Evolutionary conservation across 768 basidiomycete species (phyloP), one percentile per base, ranked within the genome.

Genomic region (Termitomyces sp.): DNA sequence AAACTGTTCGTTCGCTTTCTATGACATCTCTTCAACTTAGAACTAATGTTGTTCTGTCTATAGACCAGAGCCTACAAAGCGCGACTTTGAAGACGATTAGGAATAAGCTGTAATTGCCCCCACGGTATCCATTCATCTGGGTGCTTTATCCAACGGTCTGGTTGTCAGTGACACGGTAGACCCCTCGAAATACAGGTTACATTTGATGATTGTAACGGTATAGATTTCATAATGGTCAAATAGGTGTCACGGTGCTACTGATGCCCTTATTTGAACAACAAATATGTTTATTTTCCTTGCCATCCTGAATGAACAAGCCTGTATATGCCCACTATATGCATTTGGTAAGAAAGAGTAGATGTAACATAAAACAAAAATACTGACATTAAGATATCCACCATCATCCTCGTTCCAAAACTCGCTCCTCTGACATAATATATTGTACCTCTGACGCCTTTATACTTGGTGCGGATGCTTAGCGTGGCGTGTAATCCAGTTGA

Each of bases 1-100:
- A 49, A 97, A 94, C 65, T 97, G 95, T 96, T 70, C 76, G 93
- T 71, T 42, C 59, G 46, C 31, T 56, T 45, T 57, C 36, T 25
- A 10, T 53, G 4, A 15, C 4, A 11, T 20, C 11, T 42, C 20
- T 36, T 17, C 3, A 25, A 32, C 40, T 38, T 1, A 59, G 15
- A 38, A 57, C 59, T 59, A 14, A 57, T 17, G 53, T 10, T 42
- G n/a, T 55, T 46, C 14, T 12, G 5, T 42, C 29, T 2, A 9
- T 55, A 79, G 77, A 79, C 49, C 74, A 77, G 63, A 73, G 72
- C 55, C 67, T 79, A 70, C 73, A 74, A 61, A 68, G 69, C 58
- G 76, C 72, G 20, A 68, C 62, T 31, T 65, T 79, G 32, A 63
- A 69, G 56, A 56, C 61, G 34, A 40, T 52, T 36, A 68, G 65